Percentiles rank a stretch among this genome's conserved stretches.
Evolutionary conservation across 768 basidiomycete genomes (phyloP).

Genomic region (Jaapia argillacea): DNA sequence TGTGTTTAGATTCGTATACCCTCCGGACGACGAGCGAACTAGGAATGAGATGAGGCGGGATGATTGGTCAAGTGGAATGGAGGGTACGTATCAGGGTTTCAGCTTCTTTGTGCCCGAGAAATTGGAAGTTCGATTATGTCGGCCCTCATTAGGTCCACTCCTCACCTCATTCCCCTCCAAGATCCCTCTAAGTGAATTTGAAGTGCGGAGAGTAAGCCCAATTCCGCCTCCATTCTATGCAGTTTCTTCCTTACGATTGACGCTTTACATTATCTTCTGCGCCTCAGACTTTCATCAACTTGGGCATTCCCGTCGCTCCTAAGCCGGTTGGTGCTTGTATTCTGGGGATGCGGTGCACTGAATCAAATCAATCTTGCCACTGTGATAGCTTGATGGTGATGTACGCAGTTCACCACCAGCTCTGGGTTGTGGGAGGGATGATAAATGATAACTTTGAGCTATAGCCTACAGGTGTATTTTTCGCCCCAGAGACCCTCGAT

Average conservation of each 20-base stretch:
- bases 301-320: not conserved
- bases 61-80: not conserved
- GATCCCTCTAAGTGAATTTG: slow-evolving; percentile 9
- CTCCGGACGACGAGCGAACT: not conserved
- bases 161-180: slow-evolving; percentile 9
- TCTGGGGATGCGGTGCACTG: not conserved
- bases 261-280: too few species aligned
- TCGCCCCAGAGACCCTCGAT: not conserved
- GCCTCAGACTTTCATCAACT: slow-evolving; percentile 1
- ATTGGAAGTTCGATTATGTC: not conserved
- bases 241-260: too few species aligned
- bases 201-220: slow-evolving; percentile 8
- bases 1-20: not conserved
- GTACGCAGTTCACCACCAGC: slow-evolving; percentile 3
- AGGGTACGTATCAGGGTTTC: not conserved
- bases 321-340: not conserved
- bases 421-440: not conserved
- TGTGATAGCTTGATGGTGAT: slow-evolving; percentile 10
- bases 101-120: not conserved
- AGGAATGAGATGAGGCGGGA: not conserved
- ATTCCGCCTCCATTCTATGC: not conserved
- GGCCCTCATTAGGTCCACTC: slow-evolving; percentile 10
- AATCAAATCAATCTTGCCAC: not conserved
- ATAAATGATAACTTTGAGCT: too few species aligned
- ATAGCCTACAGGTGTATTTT: not conserved